phyloP scores from a whole-genome alignment of 768 basidiomycete genomes.

The Amanita jacksonii region DNA sequence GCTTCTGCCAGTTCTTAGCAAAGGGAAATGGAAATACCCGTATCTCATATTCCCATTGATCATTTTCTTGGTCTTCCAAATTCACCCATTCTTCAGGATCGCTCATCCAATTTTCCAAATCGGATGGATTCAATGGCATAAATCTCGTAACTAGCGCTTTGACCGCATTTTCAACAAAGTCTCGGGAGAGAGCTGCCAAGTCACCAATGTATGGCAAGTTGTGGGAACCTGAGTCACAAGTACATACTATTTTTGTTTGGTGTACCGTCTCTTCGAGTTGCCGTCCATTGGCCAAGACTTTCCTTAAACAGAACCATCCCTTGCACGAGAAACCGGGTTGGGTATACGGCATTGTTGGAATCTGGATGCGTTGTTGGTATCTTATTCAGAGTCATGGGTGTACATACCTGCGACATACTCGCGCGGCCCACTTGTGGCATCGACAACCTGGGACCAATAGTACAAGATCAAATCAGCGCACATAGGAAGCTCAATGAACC shows the following conservation, averaged over 20 bases:
- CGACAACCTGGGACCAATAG: conserved; percentile 74
- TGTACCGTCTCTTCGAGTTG: conserved; percentile 47
- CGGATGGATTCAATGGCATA: conserved; percentile 73
- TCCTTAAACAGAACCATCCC: conserved; percentile 84
- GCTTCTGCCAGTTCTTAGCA: neutral
- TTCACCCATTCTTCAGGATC: conserved; percentile 97
- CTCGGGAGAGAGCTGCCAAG: conserved; percentile 45
- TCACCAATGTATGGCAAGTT: neutral
- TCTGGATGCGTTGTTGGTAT: conserved; percentile 30
- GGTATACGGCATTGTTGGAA: conserved; percentile 52
- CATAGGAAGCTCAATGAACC: conserved; percentile 54
- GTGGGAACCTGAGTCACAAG: neutral
- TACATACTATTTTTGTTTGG: conserved; percentile 48
- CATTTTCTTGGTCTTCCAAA: conserved; percentile 79
- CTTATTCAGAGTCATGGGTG: neutral
- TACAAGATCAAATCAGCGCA: conserved; percentile 64
- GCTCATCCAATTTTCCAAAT: conserved; percentile 75
- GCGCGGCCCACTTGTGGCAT: conserved; percentile 48
- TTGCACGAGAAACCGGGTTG: conserved; percentile 74
- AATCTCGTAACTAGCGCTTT: conserved; percentile 73
- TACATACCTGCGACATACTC: conserved; percentile 47
- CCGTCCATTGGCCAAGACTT: conserved; percentile 69
- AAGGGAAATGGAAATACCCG: conserved; percentile 41
- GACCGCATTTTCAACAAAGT: conserved; percentile 68
- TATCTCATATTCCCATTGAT: conserved; percentile 90